Evolutionary conservation across 2,329 filamentous ascomycete species (phyloP), one percentile per base, ranked within the genome.

Genomic region (Didymella glomerata): DNA sequence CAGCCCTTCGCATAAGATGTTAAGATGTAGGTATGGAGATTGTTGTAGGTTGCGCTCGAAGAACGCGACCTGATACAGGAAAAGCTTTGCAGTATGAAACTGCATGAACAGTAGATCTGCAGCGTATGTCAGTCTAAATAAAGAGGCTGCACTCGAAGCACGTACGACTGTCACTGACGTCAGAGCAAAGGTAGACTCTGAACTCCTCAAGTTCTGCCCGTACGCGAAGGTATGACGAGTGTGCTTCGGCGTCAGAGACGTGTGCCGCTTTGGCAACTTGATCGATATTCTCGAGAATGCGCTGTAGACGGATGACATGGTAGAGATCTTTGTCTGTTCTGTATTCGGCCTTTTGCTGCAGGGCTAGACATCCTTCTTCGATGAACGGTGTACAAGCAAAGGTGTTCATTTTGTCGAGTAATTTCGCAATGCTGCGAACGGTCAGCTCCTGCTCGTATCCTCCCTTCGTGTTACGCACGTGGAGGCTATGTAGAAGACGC

Each of bases 401-500:
- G 1, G 68, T 75, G 41, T 75, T 76, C 46, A 74, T 68, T 61
- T 79, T 80, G 54, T 79, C 76, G 3, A 78, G 61, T 13, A 78
- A 60, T 44, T 74, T 69, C 6, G 77, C 72, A 24, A 77, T 70
- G 13, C 76, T 80, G 48, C 5, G 34, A 3, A 47, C 41, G 30
- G 46, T 70, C 30, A 70, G 66, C 47, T 45, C 22, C n/a, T n/a
- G 46, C 14, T 4, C 41, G 10, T 9, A 1, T 25, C 3, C 4
- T 18, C 8, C 4, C 9, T 8, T 8, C 13, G 5, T 13, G 24
- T 46, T n/a, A 70, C 75, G 60, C 64, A 80, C 79, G 75, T 73
- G 5, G 79, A 79, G 11, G 78, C 77, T 13, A 82, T 65, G 59
- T 79, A 80, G 60, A 78, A 82, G 27, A 78, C 76, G 4, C 79